Conservation (phyloP, 768 basidiomycete genomes). For the Amanita rubescens region DNA sequence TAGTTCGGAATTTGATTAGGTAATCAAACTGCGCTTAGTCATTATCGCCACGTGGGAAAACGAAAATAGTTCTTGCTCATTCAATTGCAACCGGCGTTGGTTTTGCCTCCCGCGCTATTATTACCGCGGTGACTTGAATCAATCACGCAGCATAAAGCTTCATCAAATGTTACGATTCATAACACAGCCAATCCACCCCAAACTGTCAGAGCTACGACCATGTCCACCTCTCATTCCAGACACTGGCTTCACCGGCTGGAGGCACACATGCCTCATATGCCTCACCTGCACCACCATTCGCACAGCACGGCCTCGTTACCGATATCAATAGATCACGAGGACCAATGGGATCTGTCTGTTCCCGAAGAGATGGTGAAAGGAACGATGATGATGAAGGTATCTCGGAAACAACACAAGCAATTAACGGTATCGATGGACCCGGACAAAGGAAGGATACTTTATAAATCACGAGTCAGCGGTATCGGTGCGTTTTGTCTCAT, state of each 20-base stretch:
- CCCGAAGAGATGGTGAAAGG: slow-evolving; percentile 55
- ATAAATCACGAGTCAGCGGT: slow-evolving; percentile 64
- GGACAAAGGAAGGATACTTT: slow-evolving; percentile 75
- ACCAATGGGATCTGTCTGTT: slow-evolving; percentile 29
- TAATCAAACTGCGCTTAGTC: too few relatives aligned
- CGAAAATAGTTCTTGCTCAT: too few relatives aligned
- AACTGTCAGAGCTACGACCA: neutral
- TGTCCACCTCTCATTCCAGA: neutral
- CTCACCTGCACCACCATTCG: neutral
- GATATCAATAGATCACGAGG: slow-evolving; percentile 9
- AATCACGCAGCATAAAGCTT: too few relatives aligned
- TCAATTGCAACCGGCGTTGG: too few relatives aligned
- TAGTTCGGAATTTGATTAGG: too few relatives aligned
- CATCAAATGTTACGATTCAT: too few relatives aligned
- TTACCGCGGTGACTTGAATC: too few relatives aligned
- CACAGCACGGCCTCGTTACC: neutral
- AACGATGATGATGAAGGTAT: slow-evolving; percentile 76
- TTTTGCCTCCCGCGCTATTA: too few relatives aligned
- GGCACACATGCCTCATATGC: neutral
- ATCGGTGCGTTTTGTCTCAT: slow-evolving; percentile 42
- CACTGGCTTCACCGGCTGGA: neutral
- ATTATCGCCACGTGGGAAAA: too few relatives aligned
- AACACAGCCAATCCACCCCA: neutral
- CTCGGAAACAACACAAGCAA: slow-evolving; percentile 67
- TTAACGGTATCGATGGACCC: slow-evolving; percentile 67